A percentile compares a stretch with the other conserved stretches of the same genome.
These are phyloP conservation scores for Annulohypoxylon maeteangense DNA, from an alignment of 495 filamentous ascomycete genomes.

Conservation along the genomic window DNA sequence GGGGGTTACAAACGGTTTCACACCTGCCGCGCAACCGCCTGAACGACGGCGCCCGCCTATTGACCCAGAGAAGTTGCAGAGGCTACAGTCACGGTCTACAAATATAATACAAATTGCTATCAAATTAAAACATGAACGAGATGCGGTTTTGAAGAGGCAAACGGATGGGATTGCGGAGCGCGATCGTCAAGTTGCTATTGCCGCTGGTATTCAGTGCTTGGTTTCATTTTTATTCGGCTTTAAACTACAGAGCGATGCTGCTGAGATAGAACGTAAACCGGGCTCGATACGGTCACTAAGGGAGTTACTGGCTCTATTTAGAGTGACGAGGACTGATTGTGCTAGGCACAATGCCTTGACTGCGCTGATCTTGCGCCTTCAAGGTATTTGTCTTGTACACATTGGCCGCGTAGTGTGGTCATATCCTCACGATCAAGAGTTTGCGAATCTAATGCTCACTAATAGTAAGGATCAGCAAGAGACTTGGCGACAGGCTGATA, in stretches of 20 bases:
- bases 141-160: conserved; percentile 48
- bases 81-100: conserved; percentile 38
- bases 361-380: conserved; percentile 46
- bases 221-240: conserved; percentile 44
- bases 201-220: conserved; percentile 45
- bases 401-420: conserved; percentile 42
- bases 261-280: conserved; percentile 41
- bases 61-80: conserved; percentile 42
- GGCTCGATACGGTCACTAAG: conserved; percentile 30
- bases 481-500: conserved; percentile 37
- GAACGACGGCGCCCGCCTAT: conserved; percentile 48
- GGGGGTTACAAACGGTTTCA: conserved; percentile 50
- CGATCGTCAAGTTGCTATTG: conserved; percentile 40
- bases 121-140: conserved; percentile 59
- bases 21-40: conserved; percentile 48
- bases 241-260: conserved; percentile 44
- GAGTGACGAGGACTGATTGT: conserved; percentile 37
- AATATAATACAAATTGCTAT: conserved; percentile 49
- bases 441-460: conserved; percentile 21
- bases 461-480: conserved; percentile 42
- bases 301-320: conserved; percentile 35
- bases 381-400: conserved; percentile 42
- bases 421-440: conserved; percentile 36
- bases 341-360: conserved; percentile 30
- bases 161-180: conserved; percentile 30